Evolutionary conservation across 495 filamentous ascomycete species (phyloP).

Genomic region (Aspergillus wentii): DNA sequence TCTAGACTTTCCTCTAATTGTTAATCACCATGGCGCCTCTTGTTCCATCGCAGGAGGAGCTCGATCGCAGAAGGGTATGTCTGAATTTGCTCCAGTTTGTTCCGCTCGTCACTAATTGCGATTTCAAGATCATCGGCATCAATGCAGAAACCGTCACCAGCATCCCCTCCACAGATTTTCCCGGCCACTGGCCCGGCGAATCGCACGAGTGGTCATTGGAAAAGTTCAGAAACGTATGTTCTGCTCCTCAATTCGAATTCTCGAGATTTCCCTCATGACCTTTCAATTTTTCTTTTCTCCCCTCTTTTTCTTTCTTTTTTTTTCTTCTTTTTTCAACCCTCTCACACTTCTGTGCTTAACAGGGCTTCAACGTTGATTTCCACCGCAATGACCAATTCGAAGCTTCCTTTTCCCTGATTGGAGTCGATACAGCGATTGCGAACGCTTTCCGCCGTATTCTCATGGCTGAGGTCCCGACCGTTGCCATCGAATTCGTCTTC

Average conservation of each 20-base stretch:
- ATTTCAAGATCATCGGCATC: slow-evolving; percentile 72
- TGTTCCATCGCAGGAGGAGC: slow-evolving; percentile 43
- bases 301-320: no score
- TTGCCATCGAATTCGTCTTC: slow-evolving; percentile 91
- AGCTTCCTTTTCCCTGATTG: slow-evolving; percentile 83
- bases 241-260: not conserved
- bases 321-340: slow-evolving; percentile 4
- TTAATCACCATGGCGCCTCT: slow-evolving; percentile 41
- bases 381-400: slow-evolving; percentile 73
- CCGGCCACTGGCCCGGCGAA: slow-evolving; percentile 85
- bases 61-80: slow-evolving; percentile 45
- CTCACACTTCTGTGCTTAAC: slow-evolving; percentile 6
- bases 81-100: not conserved
- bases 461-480: slow-evolving; percentile 87
- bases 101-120: slow-evolving; percentile 12
- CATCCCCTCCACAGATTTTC: slow-evolving; percentile 83
- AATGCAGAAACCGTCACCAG: slow-evolving; percentile 85
- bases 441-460: slow-evolving; percentile 98
- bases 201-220: slow-evolving; percentile 82
- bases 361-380: slow-evolving; percentile 72
- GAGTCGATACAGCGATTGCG: slow-evolving; percentile 85
- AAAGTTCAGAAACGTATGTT: slow-evolving; percentile 57
- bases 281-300: no score
- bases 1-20: slow-evolving; percentile 8
- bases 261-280: no score